Percentiles rank a stretch among this genome's conserved stretches.
These are phyloP conservation scores for Fusarium sp. DNA, from an alignment of 2,329 filamentous ascomycete species.

Conservation along the genomic window DNA sequence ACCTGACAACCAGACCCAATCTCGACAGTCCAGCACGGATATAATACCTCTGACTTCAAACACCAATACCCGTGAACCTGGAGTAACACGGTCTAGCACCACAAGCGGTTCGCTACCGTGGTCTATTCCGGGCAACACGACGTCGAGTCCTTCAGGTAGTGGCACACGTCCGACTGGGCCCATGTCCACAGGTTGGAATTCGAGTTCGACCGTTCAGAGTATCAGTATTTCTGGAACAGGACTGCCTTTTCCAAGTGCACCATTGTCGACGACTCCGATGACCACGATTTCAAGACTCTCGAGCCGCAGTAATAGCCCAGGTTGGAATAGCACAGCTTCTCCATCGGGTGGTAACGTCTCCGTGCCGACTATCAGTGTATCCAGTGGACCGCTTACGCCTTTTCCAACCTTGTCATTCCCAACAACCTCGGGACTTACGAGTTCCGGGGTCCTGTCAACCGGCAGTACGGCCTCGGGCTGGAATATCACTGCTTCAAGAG, in stretches of 20 bases:
- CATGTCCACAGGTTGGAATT: conserved; percentile 27
- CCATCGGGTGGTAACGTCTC: neutral
- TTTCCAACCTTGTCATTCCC: neutral
- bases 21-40: neutral
- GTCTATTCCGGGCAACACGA: conserved; percentile 26
- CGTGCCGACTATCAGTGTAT: conserved; percentile 2
- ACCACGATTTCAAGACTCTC: neutral
- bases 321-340: conserved; percentile 14
- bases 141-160: conserved; percentile 16
- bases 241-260: neutral
- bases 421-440: neutral
- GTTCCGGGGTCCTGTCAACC: neutral
- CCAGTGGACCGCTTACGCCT: conserved; percentile 5
- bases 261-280: neutral
- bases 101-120: conserved; percentile 21
- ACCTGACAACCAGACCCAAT: conserved; percentile 11
- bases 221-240: conserved; percentile 7
- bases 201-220: conserved; percentile 20
- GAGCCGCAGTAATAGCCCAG: neutral
- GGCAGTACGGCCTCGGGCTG: neutral
- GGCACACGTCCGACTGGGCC: conserved; percentile 24
- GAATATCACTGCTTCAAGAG: neutral
- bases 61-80: conserved; percentile 6
- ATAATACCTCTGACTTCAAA: conserved; percentile 5
- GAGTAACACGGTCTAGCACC: conserved; percentile 13